These are phyloP conservation scores for Mimosa pudica DNA, from an alignment of 306 rosid genomes.

Conservation along the genomic window DNA sequence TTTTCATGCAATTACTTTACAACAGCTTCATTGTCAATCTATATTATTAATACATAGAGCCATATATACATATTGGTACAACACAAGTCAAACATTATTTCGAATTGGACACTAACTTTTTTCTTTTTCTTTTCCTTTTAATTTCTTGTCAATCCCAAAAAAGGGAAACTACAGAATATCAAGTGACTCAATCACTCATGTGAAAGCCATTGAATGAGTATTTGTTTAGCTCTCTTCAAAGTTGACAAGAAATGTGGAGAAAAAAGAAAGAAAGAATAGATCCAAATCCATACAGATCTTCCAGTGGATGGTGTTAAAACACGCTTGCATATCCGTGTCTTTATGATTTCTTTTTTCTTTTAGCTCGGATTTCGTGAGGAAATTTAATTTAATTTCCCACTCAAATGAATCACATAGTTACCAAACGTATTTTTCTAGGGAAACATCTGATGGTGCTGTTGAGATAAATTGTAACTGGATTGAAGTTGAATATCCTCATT, in stretches of 20 bases:
- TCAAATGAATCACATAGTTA: slow-evolving; percentile 19
- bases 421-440: slow-evolving; percentile 39
- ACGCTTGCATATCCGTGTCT: not conserved
- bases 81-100: not conserved
- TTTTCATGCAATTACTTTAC: not conserved
- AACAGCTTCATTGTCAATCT: not conserved
- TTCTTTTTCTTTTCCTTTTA: not conserved
- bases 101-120: not conserved
- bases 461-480: slow-evolving; percentile 39
- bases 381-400: slow-evolving; percentile 40
- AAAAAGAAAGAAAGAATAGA: not conserved
- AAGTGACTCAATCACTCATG: not conserved
- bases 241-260: not conserved
- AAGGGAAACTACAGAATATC: not conserved
- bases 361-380: not conserved
- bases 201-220: not conserved
- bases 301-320: not conserved
- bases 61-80: not conserved
- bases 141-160: not conserved
- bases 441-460: slow-evolving; percentile 53
- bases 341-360: not conserved
- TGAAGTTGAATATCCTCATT: slow-evolving; percentile 34
- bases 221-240: not conserved
- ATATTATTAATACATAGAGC: not conserved
- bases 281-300: not conserved